Conservation (phyloP, 2,329 filamentous ascomycete species). For the Ophiostoma australiae region DNA sequence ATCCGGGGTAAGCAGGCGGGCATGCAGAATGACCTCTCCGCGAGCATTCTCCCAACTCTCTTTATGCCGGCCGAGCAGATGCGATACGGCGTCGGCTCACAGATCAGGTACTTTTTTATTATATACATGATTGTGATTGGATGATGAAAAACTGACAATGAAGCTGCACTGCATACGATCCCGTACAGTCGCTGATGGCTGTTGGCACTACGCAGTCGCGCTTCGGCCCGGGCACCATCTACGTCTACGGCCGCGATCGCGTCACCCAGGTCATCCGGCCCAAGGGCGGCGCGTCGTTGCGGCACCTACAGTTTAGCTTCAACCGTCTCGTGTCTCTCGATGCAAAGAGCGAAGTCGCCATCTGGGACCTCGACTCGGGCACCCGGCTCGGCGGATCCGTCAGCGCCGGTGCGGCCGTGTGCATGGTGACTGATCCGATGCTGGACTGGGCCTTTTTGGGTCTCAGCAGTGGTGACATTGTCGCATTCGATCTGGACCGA, state of each 20-base stretch:
- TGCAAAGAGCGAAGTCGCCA: slow-evolving; percentile 73
- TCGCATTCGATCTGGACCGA: slow-evolving; percentile 90
- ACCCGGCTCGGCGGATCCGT: slow-evolving; percentile 63
- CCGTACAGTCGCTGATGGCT: slow-evolving; percentile 86
- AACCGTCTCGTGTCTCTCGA: slow-evolving; percentile 83
- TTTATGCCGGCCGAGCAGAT: slow-evolving; percentile 81
- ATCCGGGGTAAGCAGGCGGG: slow-evolving; percentile 89
- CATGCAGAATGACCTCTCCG: slow-evolving; percentile 84
- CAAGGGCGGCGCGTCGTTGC: slow-evolving; percentile 67
- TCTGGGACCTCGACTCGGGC: slow-evolving; percentile 75
- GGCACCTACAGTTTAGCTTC: slow-evolving; percentile 74
- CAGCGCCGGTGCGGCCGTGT: slow-evolving; percentile 69
- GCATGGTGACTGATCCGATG: slow-evolving; percentile 77
- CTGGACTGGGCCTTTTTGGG: slow-evolving; percentile 91
- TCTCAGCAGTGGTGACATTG: slow-evolving; percentile 73
- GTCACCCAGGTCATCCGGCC: slow-evolving; percentile 71
- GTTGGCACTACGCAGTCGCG: slow-evolving; percentile 84
- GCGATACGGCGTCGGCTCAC: slow-evolving; percentile 76
- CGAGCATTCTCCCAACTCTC: slow-evolving; percentile 68
- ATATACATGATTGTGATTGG: slow-evolving; percentile 35
- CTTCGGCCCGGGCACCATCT: slow-evolving; percentile 81
- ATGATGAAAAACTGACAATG: not conserved
- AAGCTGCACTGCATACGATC: slow-evolving; percentile 64
- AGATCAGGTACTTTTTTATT: slow-evolving; percentile 51
- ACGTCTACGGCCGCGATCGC: slow-evolving; percentile 77